Percentiles rank a stretch among this genome's conserved stretches.
These are phyloP conservation scores for Exophiala aquamarina DNA, from an alignment of 2,329 filamentous ascomycete species.

Conservation along the genomic window DNA sequence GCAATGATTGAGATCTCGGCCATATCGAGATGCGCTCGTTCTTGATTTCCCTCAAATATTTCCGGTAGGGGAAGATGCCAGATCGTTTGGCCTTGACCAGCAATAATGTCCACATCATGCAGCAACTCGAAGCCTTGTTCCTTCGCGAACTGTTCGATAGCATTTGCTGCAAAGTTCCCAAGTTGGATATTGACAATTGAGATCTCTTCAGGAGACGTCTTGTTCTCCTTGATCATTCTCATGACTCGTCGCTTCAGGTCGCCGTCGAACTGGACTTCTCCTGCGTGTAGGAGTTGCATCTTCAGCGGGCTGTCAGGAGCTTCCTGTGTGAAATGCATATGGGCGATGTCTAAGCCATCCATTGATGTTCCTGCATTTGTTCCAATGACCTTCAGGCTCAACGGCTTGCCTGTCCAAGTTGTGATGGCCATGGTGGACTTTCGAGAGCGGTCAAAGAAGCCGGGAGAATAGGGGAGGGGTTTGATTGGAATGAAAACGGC, in stretches of 20 bases:
- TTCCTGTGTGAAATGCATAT: conserved; percentile 31
- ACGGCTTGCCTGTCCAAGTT: conserved; percentile 9
- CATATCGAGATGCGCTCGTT: conserved; percentile 28
- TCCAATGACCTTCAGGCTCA: conserved; percentile 14
- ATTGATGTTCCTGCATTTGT: conserved; percentile 30
- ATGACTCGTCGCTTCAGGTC: conserved; percentile 25
- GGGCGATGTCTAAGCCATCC: conserved; percentile 30
- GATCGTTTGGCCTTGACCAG: conserved; percentile 30
- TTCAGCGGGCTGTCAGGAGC: conserved; percentile 24
- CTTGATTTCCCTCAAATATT: conserved; percentile 25
- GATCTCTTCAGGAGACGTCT: conserved; percentile 29
- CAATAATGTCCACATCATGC: conserved; percentile 29
- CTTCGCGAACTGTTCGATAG: conserved; percentile 24
- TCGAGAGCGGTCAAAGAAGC: too few relatives aligned
- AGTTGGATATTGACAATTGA: conserved; percentile 30
- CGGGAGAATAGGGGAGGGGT: too few relatives aligned
- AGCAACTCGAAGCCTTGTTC: conserved; percentile 24
- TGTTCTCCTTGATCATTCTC: conserved; percentile 27
- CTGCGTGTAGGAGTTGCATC: conserved; percentile 26
- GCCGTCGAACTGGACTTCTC: conserved; percentile 20
- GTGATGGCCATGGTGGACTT: conserved; percentile 12
- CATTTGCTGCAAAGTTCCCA: conserved; percentile 25
- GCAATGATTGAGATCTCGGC: conserved; percentile 28
- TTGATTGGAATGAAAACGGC: too few relatives aligned
- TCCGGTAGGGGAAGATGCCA: conserved; percentile 29